phyloP scores from a whole-genome alignment of 768 basidiomycete genomes.

The Auricularia sp. region DNA sequence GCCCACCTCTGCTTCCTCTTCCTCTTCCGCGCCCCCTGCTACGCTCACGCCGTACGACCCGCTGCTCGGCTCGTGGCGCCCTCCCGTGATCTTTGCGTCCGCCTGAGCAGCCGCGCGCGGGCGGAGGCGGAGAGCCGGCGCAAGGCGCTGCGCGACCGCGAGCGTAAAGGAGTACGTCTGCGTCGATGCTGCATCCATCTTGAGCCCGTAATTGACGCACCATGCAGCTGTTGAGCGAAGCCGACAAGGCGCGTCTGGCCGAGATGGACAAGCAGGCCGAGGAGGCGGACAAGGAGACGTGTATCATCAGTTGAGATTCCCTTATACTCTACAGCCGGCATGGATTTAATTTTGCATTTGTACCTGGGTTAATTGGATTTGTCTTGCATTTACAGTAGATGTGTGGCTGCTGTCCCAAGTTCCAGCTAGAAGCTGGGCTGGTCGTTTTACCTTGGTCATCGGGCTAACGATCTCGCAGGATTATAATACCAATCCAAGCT shows the following conservation, averaged over 20 bases:
- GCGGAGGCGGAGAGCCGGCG: neutral
- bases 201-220: neutral
- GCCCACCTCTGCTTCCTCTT: conserved; percentile 48
- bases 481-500: no score
- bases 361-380: no score
- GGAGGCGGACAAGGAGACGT: neutral
- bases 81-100: conserved; percentile 2
- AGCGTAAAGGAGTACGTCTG: neutral
- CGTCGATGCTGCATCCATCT: neutral
- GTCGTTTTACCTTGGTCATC: no score
- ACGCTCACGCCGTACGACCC: neutral
- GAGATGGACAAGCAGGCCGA: neutral
- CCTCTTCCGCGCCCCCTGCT: conserved; percentile 8
- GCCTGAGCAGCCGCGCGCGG: conserved; percentile 4
- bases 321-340: no score
- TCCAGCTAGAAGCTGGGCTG: no score
- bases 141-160: neutral
- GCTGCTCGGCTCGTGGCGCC: conserved; percentile 1
- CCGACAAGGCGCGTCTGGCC: neutral
- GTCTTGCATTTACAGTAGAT: no score
- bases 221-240: neutral
- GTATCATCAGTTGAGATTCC: neutral
- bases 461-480: no score
- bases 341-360: no score
- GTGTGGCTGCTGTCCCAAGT: no score